phyloP scores from a whole-genome alignment of 129 eudicot genomes.

The Escallonia herrerae region DNA sequence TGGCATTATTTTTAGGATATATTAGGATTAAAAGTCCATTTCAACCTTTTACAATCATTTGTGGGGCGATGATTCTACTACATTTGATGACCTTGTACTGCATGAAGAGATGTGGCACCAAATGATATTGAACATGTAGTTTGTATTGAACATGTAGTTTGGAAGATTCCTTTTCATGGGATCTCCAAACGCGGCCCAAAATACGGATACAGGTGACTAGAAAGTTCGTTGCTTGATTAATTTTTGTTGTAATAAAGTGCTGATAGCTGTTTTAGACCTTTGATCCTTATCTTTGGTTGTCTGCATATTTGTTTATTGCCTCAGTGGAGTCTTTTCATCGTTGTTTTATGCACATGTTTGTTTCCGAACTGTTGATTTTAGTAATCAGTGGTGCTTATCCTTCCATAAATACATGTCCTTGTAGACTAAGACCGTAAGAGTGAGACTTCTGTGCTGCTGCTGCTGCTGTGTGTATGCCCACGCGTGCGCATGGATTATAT shows the following conservation, averaged over 20 bases:
- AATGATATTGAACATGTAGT: background rate
- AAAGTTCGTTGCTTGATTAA: background rate
- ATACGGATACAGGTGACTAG: slow-evolving; percentile 14
- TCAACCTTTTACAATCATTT: slow-evolving; percentile 12
- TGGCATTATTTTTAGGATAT: too few species aligned
- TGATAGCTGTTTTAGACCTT: slow-evolving; percentile 6
- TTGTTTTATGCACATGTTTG: slow-evolving; percentile 8
- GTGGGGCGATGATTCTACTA: background rate
- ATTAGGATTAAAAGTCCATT: background rate
- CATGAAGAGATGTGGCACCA: background rate
- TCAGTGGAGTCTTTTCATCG: slow-evolving; percentile 1
- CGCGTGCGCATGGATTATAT: slow-evolving; percentile 20
- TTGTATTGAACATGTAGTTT: too few species aligned
- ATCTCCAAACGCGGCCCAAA: slow-evolving; percentile 29
- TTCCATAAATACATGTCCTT: background rate
- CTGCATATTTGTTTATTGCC: slow-evolving; percentile 3
- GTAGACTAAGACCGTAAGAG: too few species aligned
- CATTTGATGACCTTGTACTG: background rate
- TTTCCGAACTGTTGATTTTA: background rate
- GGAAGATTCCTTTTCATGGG: slow-evolving; percentile 21
- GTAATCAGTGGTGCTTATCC: background rate
- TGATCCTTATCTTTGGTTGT: slow-evolving; percentile 9
- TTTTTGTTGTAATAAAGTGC: slow-evolving; percentile 14
- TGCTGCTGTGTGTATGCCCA: slow-evolving; percentile 7
- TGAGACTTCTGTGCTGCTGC: background rate